Conservation (phyloP, 2,329 filamentous ascomycete genomes). For the Aureobasidium uvarum region DNA sequence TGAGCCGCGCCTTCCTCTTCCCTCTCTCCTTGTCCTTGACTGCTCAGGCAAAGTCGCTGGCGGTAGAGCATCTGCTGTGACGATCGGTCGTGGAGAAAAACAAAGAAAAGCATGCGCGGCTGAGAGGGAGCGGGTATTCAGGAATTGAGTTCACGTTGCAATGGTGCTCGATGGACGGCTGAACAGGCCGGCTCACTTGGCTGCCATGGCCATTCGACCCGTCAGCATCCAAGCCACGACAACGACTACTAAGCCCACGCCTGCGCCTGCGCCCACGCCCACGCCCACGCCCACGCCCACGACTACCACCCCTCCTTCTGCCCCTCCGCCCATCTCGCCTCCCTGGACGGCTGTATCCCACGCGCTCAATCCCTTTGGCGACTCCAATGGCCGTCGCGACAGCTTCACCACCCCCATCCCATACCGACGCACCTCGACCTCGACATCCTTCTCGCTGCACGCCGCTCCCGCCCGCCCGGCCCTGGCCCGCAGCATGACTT, state of each 20-base stretch:
- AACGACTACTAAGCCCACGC: constrained; percentile 5
- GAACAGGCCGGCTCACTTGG: constrained; percentile 8
- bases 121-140: constrained; percentile 15
- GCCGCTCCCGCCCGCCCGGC: constrained; percentile 4
- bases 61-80: neutral
- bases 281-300: neutral
- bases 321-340: constrained; percentile 3
- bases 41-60: neutral
- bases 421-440: constrained; percentile 15
- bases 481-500: constrained; percentile 27
- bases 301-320: neutral
- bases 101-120: constrained; percentile 10
- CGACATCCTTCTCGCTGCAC: constrained; percentile 19
- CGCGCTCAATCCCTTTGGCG: constrained; percentile 17
- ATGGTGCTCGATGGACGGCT: constrained; percentile 12
- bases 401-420: constrained; percentile 16
- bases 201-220: constrained; percentile 2
- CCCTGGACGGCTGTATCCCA: constrained; percentile 9
- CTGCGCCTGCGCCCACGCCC: neutral
- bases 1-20: neutral
- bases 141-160: constrained; percentile 18
- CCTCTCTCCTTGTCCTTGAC: neutral
- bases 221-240: constrained; percentile 20
- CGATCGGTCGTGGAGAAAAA: neutral
- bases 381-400: constrained; percentile 26